Evolutionary conservation across 163 green algal genomes (phyloP).

Genomic region (Scenedesmus sp.): DNA sequence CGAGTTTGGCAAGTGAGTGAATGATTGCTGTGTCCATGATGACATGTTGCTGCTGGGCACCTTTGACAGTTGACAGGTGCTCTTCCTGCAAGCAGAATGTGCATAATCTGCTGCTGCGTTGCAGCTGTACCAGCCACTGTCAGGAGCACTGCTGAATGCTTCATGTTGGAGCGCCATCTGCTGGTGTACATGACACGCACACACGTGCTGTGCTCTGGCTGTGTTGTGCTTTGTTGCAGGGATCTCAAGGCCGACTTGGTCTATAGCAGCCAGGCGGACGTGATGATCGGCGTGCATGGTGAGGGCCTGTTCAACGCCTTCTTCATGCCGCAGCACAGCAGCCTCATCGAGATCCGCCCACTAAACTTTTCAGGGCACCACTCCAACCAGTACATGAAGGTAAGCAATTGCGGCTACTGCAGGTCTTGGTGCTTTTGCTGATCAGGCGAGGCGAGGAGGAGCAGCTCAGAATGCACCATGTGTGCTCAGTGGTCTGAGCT

Average conservation of each 20-base stretch:
- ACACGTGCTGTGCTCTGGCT: neutral
- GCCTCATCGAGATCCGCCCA: constrained; percentile 59
- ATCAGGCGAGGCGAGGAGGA: too few relatives aligned
- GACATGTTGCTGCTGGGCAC: neutral
- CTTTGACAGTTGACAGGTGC: neutral
- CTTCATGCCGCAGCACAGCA: constrained; percentile 52
- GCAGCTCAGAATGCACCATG: too few relatives aligned
- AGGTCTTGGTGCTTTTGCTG: neutral
- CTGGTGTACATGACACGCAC: neutral
- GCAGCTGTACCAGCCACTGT: neutral
- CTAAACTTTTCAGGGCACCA: constrained; percentile 42
- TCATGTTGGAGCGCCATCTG: neutral
- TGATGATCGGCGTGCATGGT: constrained; percentile 62
- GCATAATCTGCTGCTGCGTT: neutral
- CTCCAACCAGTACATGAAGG: constrained; percentile 60
- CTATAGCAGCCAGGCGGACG: constrained; percentile 42
- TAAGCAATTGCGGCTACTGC: neutral
- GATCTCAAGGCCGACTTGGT: constrained; percentile 33
- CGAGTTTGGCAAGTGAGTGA: constrained; percentile 46
- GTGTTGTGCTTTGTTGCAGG: neutral
- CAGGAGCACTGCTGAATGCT: neutral
- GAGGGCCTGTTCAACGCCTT: constrained; percentile 53
- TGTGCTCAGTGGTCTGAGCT: too few relatives aligned
- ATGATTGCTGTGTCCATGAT: neutral
- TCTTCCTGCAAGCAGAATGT: neutral